phyloP scores from a whole-genome alignment of 2,329 filamentous ascomycete species.

The Diaporthe sp. region DNA sequence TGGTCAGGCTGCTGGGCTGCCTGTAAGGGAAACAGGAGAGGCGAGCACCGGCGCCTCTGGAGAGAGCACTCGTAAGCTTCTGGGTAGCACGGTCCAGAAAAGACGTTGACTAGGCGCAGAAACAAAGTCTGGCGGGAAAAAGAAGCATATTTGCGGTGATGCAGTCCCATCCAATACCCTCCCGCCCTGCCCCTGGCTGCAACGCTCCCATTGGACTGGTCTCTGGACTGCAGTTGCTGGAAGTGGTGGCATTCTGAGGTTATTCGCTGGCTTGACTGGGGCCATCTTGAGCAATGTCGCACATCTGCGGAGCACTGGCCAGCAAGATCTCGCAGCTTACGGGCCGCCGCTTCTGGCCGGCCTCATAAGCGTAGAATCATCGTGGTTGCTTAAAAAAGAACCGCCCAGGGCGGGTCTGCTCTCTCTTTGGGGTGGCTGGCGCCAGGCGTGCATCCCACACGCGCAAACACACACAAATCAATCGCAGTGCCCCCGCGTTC shows the following conservation, averaged over 20 bases:
- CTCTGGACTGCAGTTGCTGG: conserved; percentile 33
- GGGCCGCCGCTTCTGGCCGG: conserved; percentile 33
- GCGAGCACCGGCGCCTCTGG: conserved; percentile 35
- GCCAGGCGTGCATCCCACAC: conserved; percentile 25
- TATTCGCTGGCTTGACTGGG: conserved; percentile 33
- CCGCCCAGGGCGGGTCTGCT: conserved; percentile 18
- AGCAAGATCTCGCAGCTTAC: conserved; percentile 36
- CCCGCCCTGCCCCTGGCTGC: conserved; percentile 26
- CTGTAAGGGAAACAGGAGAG: conserved; percentile 28
- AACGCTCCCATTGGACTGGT: conserved; percentile 33
- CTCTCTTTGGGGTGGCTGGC: conserved; percentile 16
- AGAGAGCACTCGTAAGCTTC: conserved; percentile 18
- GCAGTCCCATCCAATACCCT: conserved; percentile 20
- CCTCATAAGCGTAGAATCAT: conserved; percentile 33
- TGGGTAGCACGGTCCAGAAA: conserved; percentile 32
- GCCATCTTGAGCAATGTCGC: conserved; percentile 31
- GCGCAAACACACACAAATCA: conserved; percentile 5
- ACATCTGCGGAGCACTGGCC: conserved; percentile 36
- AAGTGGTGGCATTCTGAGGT: conserved; percentile 12
- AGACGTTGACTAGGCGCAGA: conserved; percentile 36
- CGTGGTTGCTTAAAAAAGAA: conserved; percentile 37
- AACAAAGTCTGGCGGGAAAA: conserved; percentile 36
- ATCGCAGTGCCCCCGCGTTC: neutral
- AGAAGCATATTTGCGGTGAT: conserved; percentile 20
- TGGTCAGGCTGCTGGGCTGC: neutral